Base-by-base conservation (phyloP, 2,329 filamentous ascomycete genomes). In the Berkeleyomyces rouxiae region DNA sequence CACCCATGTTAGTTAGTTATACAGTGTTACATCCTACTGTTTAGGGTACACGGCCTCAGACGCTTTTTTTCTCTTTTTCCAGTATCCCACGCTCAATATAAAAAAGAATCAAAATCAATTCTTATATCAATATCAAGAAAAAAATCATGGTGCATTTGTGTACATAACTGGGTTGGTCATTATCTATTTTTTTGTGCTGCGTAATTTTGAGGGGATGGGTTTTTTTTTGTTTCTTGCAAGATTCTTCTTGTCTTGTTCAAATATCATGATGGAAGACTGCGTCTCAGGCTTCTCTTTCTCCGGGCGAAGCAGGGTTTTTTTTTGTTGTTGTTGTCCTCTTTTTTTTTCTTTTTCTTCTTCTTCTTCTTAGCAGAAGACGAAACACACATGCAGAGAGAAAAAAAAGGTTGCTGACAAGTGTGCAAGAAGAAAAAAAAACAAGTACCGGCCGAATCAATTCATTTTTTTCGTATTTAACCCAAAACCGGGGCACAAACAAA, bases 401-500 rank as follows among this genome's bases (percentile, higher is more conserved):
- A 33, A 23, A 43, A 44, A 49, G 53, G 16, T 46, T 13, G 31
- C 3, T 33, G n/a, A 33, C 46, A 43, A 59, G 11, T n/a, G n/a
- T 11, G 46, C 23, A 51, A 40, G n/a, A 47, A 61, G 42, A 53
- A 36, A 59, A 55, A 64, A 57, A 62, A 60, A 53, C 59, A 55
- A 49, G 58, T 64, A 62, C 60, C 60, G 63, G 63, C 63, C 63
- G 58, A 63, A 64, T 64, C 66, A 66, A 65, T 61, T 66, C 66
- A 66, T 61, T 66, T 66, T 64, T 23, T 23, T 23, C 71, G 72
- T 74, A 74, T 74, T 74, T 73, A 74, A 65, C 65, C 65, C 64
- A 60, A 64, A 63, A 67, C 74, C 74, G 73, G 71, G 67, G 67
- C 65, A 72, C 71, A 72, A 72, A 72, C 53, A 51, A 72, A 71